A percentile compares a stretch with the other conserved stretches of the same genome.
phyloP scores from a whole-genome alignment of 306 rosid genomes.

The Notholithocarpus densiflorus region DNA sequence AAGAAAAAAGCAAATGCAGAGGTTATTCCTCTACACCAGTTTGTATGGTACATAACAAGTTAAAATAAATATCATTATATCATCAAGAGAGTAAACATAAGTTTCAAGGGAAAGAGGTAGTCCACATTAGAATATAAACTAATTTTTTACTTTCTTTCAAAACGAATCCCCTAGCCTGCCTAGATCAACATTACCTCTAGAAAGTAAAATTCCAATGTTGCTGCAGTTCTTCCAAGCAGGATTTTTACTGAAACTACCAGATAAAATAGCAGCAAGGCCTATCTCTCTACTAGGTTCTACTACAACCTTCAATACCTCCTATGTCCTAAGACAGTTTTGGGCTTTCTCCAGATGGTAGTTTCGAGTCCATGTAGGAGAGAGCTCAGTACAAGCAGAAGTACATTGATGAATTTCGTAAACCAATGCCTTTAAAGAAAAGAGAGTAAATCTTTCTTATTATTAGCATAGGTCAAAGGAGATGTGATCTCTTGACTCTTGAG shows the following conservation, averaged over 20 bases:
- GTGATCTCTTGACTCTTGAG: background rate
- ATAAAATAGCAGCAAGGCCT: constrained; percentile 88
- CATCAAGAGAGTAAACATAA: background rate
- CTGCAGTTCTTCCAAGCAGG: constrained; percentile 71
- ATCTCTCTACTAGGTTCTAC: constrained; percentile 94
- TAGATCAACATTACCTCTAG: constrained; percentile 87
- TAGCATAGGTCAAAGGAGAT: background rate
- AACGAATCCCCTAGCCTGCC: constrained; percentile 64
- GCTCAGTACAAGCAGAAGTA: too few relatives aligned
- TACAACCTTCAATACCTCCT: constrained; percentile 39
- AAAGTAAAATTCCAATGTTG: constrained; percentile 66
- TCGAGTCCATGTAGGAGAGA: too few relatives aligned
- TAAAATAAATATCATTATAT: background rate
- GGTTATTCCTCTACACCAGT: background rate
- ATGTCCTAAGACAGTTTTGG: too few relatives aligned
- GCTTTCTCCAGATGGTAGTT: too few relatives aligned
- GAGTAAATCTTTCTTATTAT: too few relatives aligned
- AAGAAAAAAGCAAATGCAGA: background rate
- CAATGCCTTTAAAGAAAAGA: too few relatives aligned
- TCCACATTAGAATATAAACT: background rate
- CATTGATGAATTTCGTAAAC: too few relatives aligned
- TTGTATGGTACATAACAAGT: background rate
- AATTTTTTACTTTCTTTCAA: constrained; percentile 24
- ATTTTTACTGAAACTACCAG: constrained; percentile 60
- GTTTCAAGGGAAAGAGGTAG: constrained; percentile 4